Conservation (phyloP, 164 flowering plant genomes). For the Taxillus chinensis region DNA sequence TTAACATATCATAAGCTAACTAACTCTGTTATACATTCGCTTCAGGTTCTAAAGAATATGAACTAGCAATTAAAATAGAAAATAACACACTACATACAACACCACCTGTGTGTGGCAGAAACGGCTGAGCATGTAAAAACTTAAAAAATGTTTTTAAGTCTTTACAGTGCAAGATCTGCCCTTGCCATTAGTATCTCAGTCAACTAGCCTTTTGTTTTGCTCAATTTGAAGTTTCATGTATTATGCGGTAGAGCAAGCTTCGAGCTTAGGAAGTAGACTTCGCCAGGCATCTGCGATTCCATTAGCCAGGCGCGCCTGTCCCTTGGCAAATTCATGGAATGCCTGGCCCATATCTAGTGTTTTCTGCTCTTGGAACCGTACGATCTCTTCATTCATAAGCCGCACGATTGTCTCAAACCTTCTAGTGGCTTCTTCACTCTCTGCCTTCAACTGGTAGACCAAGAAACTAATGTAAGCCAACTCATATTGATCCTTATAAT, state of each 20-base stretch:
- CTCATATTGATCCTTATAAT: not conserved
- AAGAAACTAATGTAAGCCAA: conserved; percentile 10
- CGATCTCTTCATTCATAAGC: conserved; percentile 73
- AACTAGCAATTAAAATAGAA: conserved; percentile 4
- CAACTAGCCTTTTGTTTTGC: not conserved
- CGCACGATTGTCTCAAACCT: conserved; percentile 68
- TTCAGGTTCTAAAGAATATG: conserved; percentile 3
- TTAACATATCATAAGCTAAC: too few relatives aligned
- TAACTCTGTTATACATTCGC: not conserved
- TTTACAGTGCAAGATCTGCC: conserved; percentile 14
- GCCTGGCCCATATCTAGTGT: conserved; percentile 77
- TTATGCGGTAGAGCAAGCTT: conserved; percentile 42
- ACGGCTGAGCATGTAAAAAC: not conserved
- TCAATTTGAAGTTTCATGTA: not conserved
- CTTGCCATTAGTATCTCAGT: not conserved
- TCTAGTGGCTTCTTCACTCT: conserved; percentile 67
- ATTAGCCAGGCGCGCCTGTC: conserved; percentile 79
- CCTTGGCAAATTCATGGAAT: conserved; percentile 87
- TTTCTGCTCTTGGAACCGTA: conserved; percentile 82
- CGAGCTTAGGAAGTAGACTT: conserved; percentile 85
- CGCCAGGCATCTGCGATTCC: conserved; percentile 87
- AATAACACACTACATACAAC: conserved; percentile 6
- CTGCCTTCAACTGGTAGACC: conserved; percentile 66
- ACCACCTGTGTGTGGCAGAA: conserved; percentile 5
- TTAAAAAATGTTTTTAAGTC: not conserved